Conservation (phyloP, 257 asterid species). For the Rubia yunnanensis region DNA sequence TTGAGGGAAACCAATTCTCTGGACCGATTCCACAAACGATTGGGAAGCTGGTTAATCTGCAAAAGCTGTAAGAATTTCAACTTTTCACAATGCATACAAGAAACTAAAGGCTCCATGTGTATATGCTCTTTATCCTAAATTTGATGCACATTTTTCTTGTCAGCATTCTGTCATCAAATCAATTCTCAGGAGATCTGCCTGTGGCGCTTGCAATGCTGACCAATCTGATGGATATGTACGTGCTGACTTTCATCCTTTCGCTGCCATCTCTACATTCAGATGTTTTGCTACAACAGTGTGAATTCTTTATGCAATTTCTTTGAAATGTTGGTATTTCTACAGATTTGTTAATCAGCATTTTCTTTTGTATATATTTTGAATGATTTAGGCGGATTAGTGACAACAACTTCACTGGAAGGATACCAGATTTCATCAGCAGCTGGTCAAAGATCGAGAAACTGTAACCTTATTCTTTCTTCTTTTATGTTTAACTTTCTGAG, state of each 20-base stretch:
- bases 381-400: conserved; percentile 67
- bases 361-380: neutral
- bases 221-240: conserved; percentile 68
- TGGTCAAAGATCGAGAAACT: conserved; percentile 70
- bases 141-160: conserved; percentile 14
- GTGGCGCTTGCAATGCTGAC: conserved; percentile 47
- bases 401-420: conserved; percentile 80
- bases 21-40: conserved; percentile 67
- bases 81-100: conserved; percentile 6
- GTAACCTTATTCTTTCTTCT: conserved; percentile 32
- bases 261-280: neutral
- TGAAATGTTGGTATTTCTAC: neutral
- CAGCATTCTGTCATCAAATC: conserved; percentile 69
- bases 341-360: neutral
- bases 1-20: conserved; percentile 71
- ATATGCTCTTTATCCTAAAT: neutral
- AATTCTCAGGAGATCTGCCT: conserved; percentile 62
- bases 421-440: conserved; percentile 75
- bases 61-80: conserved; percentile 45
- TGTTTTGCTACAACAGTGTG: neutral
- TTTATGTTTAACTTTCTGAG: neutral
- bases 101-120: neutral
- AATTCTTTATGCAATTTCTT: neutral
- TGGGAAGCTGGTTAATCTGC: conserved; percentile 55
- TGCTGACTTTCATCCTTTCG: neutral